A percentile compares a stretch with the other conserved stretches of the same genome.
Conservation (phyloP, 2,329 filamentous ascomycete genomes). For the Paramyrothecium sp. region DNA sequence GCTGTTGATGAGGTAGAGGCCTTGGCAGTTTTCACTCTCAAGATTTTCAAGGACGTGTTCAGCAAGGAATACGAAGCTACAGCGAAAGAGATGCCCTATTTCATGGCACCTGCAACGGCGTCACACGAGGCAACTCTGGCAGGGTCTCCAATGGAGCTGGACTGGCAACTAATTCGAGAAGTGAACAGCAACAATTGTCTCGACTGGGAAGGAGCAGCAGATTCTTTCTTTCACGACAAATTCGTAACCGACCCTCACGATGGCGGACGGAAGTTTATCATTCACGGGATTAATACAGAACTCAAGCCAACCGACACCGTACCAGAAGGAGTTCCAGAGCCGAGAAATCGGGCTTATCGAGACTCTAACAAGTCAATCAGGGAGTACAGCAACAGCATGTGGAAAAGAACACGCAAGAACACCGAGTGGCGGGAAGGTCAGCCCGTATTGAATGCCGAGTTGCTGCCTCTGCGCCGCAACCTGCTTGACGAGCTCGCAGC, state of each 20-base stretch:
- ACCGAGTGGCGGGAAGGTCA: constrained; percentile 64
- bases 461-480: constrained; percentile 77
- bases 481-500: constrained; percentile 69
- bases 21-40: constrained; percentile 72
- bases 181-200: constrained; percentile 32
- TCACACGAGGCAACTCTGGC: constrained; percentile 16
- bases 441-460: constrained; percentile 75
- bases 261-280: constrained; percentile 62
- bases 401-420: constrained; percentile 53
- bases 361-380: constrained; percentile 61
- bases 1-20: constrained; percentile 42
- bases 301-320: constrained; percentile 65
- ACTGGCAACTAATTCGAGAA: constrained; percentile 57
- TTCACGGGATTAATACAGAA: constrained; percentile 50
- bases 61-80: constrained; percentile 77
- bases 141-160: constrained; percentile 38
- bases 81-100: constrained; percentile 72
- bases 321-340: constrained; percentile 51
- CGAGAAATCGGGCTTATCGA: constrained; percentile 42
- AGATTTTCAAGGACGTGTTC: constrained; percentile 80
- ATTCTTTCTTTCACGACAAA: constrained; percentile 50
- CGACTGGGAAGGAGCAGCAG: constrained; percentile 39
- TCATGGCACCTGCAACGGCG: constrained; percentile 61
- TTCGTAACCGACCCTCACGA: constrained; percentile 58
- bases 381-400: constrained; percentile 80